Conservation (phyloP, 352 stramenopile species). For the Globisporangium lucens region DNA sequence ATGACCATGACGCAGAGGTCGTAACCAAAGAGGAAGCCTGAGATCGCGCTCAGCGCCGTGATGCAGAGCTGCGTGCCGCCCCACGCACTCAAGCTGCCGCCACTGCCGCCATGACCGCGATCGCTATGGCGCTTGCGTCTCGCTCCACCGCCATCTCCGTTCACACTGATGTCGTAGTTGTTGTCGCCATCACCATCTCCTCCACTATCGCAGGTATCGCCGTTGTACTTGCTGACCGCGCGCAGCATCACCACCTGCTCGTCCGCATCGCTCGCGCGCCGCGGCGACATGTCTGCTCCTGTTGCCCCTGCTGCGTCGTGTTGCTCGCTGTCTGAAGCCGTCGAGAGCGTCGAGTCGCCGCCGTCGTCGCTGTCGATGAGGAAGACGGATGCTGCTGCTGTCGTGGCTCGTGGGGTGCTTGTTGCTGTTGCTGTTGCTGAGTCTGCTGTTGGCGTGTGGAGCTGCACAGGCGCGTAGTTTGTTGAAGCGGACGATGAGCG, state of each 20-base stretch:
- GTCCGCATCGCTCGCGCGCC: neutral
- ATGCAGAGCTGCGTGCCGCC: conserved; percentile 40
- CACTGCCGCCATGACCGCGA: neutral
- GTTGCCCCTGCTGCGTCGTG: neutral
- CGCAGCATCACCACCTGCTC: conserved; percentile 2
- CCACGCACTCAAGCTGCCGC: neutral
- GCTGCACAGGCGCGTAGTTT: conserved; percentile 11
- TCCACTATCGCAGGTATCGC: neutral
- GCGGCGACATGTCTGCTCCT: neutral
- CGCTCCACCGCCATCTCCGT: neutral
- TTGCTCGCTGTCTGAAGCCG: conserved; percentile 10
- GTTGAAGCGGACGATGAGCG: neutral
- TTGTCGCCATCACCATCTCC: neutral
- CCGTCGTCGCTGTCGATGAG: neutral
- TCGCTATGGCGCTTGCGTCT: neutral
- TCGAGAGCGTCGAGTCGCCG: neutral
- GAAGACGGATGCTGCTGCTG: conserved; percentile 1
- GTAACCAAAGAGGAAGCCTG: conserved; percentile 73
- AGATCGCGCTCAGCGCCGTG: conserved; percentile 60
- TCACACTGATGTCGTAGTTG: conserved; percentile 2
- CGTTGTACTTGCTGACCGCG: neutral
- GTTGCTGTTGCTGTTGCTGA: neutral
- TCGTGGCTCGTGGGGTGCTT: neutral
- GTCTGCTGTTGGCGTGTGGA: conserved; percentile 8
- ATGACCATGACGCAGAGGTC: conserved; percentile 78